phyloP scores from a whole-genome alignment of 345 rosid genomes.

The Raphanus raphanistrum region DNA sequence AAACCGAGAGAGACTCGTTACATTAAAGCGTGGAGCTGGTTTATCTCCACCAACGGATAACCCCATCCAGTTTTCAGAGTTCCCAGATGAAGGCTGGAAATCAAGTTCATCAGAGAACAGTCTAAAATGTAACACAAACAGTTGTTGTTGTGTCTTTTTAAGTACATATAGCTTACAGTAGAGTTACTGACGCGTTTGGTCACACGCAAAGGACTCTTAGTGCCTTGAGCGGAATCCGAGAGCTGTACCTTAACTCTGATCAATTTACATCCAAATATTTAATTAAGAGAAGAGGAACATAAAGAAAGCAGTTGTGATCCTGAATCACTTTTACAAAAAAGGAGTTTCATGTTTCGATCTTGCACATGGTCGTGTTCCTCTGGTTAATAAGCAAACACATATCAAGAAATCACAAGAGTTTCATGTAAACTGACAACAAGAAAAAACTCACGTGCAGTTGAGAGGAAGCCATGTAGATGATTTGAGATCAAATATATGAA shows the following conservation, averaged over 20 bases:
- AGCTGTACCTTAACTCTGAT: conserved; percentile 91
- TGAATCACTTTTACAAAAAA: too few species aligned
- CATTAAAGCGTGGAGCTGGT: conserved; percentile 85
- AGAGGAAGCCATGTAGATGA: conserved; percentile 95
- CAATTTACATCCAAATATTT: conserved; percentile 16
- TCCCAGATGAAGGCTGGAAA: conserved; percentile 46
- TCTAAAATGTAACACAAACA: conserved; percentile 2
- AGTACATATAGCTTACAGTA: conserved; percentile 44
- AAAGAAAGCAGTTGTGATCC: too few species aligned
- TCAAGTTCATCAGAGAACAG: conserved; percentile 51
- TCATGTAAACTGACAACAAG: conserved; percentile 7
- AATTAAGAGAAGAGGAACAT: conserved; percentile 14
- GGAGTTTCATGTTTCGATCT: too few species aligned
- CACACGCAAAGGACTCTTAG: conserved; percentile 74
- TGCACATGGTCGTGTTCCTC: conserved; percentile 88
- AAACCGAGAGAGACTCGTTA: conserved; percentile 28
- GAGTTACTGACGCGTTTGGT: conserved; percentile 54
- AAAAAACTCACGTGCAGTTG: conserved; percentile 85
- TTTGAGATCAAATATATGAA: conserved; percentile 95
- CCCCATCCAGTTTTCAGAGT: conserved; percentile 85
- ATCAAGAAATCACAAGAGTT: conserved; percentile 17
- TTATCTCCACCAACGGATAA: conserved; percentile 73
- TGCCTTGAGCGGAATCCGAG: conserved; percentile 69
- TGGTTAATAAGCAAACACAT: conserved; percentile 24
- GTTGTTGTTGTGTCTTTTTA: too few species aligned